Conservation (phyloP, 2,329 filamentous ascomycete genomes). For the Fusarium hostae region DNA sequence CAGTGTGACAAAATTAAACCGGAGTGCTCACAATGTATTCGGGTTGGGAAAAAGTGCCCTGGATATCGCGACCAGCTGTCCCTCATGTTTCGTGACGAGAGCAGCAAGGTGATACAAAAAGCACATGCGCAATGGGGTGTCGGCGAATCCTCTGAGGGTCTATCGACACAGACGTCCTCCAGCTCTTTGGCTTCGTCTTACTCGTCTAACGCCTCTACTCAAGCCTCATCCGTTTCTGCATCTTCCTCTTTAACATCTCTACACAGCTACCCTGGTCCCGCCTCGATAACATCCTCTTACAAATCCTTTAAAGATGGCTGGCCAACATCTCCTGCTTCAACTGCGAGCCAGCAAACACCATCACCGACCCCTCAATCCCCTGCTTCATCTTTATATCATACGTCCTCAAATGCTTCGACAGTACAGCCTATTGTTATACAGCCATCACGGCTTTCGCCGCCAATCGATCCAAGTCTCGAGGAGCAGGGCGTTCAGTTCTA, state of each 20-base stretch:
- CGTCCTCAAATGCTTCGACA: not conserved
- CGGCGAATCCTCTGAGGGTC: slow-evolving; percentile 38
- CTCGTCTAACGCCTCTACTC: slow-evolving; percentile 34
- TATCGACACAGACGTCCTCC: slow-evolving; percentile 40
- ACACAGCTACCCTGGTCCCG: slow-evolving; percentile 17
- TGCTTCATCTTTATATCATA: slow-evolving; percentile 18
- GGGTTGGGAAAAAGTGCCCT: slow-evolving; percentile 68
- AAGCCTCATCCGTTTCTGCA: slow-evolving; percentile 17
- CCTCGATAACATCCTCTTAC: slow-evolving; percentile 32
- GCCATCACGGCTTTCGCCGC: slow-evolving; percentile 38
- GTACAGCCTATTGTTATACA: not conserved
- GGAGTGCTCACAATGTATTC: slow-evolving; percentile 71
- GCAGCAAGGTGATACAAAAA: slow-evolving; percentile 69
- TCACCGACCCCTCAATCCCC: slow-evolving; percentile 37
- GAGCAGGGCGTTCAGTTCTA: slow-evolving; percentile 64
- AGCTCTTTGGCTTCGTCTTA: slow-evolving; percentile 36
- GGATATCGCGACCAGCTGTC: slow-evolving; percentile 73
- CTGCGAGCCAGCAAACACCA: slow-evolving; percentile 19
- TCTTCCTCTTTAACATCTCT: slow-evolving; percentile 24
- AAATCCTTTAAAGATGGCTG: slow-evolving; percentile 31
- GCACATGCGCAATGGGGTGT: slow-evolving; percentile 63
- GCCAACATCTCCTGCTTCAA: slow-evolving; percentile 33
- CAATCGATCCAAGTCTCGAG: slow-evolving; percentile 55
- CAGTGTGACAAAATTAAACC: slow-evolving; percentile 71
- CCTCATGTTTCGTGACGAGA: slow-evolving; percentile 75